Conservation (phyloP, 2,329 filamentous ascomycete genomes). For the Phaeosphaeria sp. region DNA sequence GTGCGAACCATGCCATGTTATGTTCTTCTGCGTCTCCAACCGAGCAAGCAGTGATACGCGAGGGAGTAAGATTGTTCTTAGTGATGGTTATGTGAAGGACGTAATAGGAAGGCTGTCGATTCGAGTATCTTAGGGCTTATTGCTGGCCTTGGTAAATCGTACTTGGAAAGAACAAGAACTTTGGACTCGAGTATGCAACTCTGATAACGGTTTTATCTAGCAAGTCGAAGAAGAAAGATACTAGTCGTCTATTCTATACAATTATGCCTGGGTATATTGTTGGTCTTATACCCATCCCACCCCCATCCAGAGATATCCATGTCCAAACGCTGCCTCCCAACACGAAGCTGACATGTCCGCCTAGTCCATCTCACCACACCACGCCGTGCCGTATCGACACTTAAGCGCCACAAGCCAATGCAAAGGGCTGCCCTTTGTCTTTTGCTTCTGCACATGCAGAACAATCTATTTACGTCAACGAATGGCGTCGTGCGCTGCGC, state of each 20-base stretch:
- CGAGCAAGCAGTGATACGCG: too few species aligned
- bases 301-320: neutral
- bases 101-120: neutral
- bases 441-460: neutral
- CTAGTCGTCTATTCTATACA: too few species aligned
- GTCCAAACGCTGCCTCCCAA: neutral
- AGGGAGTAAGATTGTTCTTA: neutral
- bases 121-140: neutral
- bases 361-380: neutral
- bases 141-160: neutral
- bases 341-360: neutral
- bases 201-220: too few species aligned
- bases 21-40: neutral
- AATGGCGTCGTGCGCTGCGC: too few species aligned
- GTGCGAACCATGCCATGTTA: constrained; percentile 5
- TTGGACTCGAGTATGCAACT: too few species aligned
- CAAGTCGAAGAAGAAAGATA: too few species aligned
- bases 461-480: neutral
- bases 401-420: neutral
- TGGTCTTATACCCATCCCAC: neutral
- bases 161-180: neutral
- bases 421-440: neutral
- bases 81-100: neutral
- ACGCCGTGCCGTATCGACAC: neutral
- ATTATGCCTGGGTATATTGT: neutral